Evolutionary conservation across 1,284 basidiomycete genomes (phyloP).

Genomic region (Tilletia indica): DNA sequence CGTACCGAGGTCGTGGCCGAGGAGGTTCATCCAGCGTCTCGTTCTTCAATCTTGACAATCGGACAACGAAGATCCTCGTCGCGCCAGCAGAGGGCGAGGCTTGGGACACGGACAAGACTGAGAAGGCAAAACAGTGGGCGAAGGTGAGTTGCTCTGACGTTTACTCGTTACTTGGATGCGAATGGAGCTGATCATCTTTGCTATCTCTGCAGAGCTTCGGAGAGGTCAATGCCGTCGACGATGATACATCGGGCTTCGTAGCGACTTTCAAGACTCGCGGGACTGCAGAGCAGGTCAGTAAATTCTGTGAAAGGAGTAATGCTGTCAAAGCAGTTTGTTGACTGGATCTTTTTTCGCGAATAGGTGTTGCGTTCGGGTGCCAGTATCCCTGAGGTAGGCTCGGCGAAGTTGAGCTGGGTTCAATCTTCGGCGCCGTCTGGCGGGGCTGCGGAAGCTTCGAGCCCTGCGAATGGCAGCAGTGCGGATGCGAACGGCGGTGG

Average conservation of each 20-base stretch:
- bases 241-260: conserved; percentile 21
- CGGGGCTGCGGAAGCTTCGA: not conserved
- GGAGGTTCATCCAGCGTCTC: conserved; percentile 67
- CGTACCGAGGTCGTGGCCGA: conserved; percentile 61
- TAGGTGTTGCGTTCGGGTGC: conserved; percentile 40
- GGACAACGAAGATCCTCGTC: conserved; percentile 76
- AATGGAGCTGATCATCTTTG: not conserved
- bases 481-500: not conserved
- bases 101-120: conserved; percentile 54
- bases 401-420: conserved; percentile 46
- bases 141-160: conserved; percentile 62
- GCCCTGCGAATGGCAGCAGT: not conserved
- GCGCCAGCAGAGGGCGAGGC: conserved; percentile 61
- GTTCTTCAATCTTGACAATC: conserved; percentile 69
- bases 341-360: no score
- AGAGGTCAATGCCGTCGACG: conserved; percentile 37
- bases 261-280: conserved; percentile 42
- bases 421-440: not conserved
- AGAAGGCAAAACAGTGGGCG: conserved; percentile 75
- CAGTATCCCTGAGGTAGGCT: conserved; percentile 42
- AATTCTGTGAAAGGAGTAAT: not conserved
- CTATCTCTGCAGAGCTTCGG: conserved; percentile 33
- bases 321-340: no score
- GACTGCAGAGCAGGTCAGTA: conserved; percentile 33
- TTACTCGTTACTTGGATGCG: not conserved